Base-by-base conservation (phyloP, 108 stramenopile species). In the Asterionellopsis glacialis region DNA sequence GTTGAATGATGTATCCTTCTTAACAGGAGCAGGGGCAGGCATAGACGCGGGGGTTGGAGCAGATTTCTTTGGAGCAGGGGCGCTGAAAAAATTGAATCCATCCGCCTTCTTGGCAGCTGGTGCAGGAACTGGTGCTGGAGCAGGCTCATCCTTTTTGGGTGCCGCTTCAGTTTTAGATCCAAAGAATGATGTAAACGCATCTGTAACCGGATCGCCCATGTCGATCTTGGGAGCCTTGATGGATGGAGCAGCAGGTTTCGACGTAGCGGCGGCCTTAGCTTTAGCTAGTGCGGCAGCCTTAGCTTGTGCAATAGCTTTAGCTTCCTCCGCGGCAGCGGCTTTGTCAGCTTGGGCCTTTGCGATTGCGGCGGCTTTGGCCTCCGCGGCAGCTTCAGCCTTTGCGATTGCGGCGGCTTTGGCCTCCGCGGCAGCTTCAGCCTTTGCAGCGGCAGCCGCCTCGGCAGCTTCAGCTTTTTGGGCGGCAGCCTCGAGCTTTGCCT, bases 161-260 rank as follows among this genome's bases (percentile, higher is more conserved):
- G 56, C 28, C 3, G 33, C 9, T 15, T 27, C 7, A 57, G 56
- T 60, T 43, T 19, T 19, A 9, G 56, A 26, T 19, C 75, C 69
- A 60, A 76, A 76, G 41, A 76, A 65, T 33, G 70, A 64, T n/a
- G 60, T 42, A 14, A 63, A 63, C 4, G 75, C 60, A 18, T 70
- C 75, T 1, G 66, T 49, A 9, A 71, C 70, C 12, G 70, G 61
- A 59, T 70, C 70, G 23, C 45, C 57, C 16, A 55, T 49, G 61
- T 64, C 58, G 48, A 71, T 49, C 39, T 67, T 50, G 15, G 21
- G 28, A 23, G 40, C 41, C 14, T 25, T n/a, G 18, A 26, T 25
- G n/a, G 41, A 2, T 16, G 55, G 61, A 33, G 63, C 51, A 43
- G 58, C 41, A 14, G 57, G 56, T 22, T 67, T 52, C 16, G 44